Evolutionary conservation across 2,329 filamentous ascomycete species (phyloP), one percentile per base, ranked within the genome.

Genomic region (Arthrobotrys sphaeroides): DNA sequence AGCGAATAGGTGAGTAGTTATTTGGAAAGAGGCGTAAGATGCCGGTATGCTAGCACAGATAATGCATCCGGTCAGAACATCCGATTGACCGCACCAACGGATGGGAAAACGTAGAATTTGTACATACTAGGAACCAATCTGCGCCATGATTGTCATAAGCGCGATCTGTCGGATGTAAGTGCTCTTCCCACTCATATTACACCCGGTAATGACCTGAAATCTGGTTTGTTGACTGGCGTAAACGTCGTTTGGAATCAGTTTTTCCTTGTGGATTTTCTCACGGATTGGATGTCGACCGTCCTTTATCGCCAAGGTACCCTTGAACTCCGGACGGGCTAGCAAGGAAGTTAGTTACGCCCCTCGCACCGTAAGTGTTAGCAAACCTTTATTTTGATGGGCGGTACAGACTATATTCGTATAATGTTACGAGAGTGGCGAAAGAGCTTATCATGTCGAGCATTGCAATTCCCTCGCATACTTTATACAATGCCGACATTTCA

Each of bases 131-230:
- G 78, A 80, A 31, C 79, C 79, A 47, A 97, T 89, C 80, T 99
- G 95, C 0, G 93, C 93, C 93, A 99, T 97, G 70, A 99, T 89
- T 47, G 91, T 89, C 80, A 96, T 88, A 31, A 99, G 84, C 0
- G 94, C 92, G 22, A 96, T 85, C 1, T 91, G 90, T 57, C 93
- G 89, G 77, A 98, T 97, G 80, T 97, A 98, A 0, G 94, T 99
- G 77, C 91, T 96, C 82, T 98, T 99, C 0, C 94, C 95, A 79
- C 93, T 96, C 95, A 99, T 99, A 79, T 99, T 99, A 81, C 92
- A 96, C 2, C 95, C 79, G 18, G 94, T 98, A 77, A 99, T 90
- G 76, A 98, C 91, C 78, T 98, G 94, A 80, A 97, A 96, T 0
- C 94, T 89, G 36, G 89, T 89, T 74, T 94, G 89, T 33, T 90